A percentile compares a stretch with the other conserved stretches of the same genome.
Conservation (phyloP, 495 filamentous ascomycete genomes). For the Opeltia flavorubescens region DNA sequence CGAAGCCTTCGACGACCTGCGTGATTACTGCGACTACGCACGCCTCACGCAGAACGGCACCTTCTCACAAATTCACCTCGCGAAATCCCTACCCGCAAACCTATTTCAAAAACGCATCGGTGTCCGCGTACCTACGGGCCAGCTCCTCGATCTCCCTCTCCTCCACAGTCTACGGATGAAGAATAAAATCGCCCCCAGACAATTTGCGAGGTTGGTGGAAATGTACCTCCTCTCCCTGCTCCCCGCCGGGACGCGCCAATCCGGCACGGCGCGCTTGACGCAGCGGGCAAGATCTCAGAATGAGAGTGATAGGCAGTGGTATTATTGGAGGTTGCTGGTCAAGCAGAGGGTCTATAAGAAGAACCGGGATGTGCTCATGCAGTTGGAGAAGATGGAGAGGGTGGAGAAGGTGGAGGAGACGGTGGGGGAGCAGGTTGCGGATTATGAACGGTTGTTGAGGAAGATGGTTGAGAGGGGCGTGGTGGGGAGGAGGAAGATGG, state of each 20-base stretch:
- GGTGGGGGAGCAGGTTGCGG: conserved; percentile 61
- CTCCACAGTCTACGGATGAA: conserved; percentile 46
- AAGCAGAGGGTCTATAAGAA: conserved; percentile 73
- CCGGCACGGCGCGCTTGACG: conserved; percentile 38
- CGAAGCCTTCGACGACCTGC: conserved; percentile 81
- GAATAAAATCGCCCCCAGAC: conserved; percentile 70
- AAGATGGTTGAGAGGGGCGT: conserved; percentile 30
- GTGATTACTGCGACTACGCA: conserved; percentile 68
- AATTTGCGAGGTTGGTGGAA: conserved; percentile 75
- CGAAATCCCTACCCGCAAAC: conserved; percentile 22
- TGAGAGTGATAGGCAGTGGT: conserved; percentile 49
- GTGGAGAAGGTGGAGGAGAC: conserved; percentile 72
- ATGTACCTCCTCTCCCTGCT: conserved; percentile 75
- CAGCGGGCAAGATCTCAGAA: conserved; percentile 38
- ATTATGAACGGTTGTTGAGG: conserved; percentile 58
- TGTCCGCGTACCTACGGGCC: conserved; percentile 39
- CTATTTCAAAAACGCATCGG: conserved; percentile 25
- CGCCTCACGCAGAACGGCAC: conserved; percentile 36
- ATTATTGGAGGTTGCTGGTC: conserved; percentile 68
- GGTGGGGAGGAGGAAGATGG: conserved; percentile 11
- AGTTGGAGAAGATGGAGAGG: conserved; percentile 63
- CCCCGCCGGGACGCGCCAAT: conserved; percentile 43
- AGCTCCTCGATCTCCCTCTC: conserved; percentile 45
- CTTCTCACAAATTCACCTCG: conserved; percentile 31
- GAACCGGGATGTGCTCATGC: conserved; percentile 60